Evolutionary conservation across 2,329 filamentous ascomycete genomes (phyloP), one percentile per base, ranked within the genome.

Genomic region (Stenocarpella maydis): DNA sequence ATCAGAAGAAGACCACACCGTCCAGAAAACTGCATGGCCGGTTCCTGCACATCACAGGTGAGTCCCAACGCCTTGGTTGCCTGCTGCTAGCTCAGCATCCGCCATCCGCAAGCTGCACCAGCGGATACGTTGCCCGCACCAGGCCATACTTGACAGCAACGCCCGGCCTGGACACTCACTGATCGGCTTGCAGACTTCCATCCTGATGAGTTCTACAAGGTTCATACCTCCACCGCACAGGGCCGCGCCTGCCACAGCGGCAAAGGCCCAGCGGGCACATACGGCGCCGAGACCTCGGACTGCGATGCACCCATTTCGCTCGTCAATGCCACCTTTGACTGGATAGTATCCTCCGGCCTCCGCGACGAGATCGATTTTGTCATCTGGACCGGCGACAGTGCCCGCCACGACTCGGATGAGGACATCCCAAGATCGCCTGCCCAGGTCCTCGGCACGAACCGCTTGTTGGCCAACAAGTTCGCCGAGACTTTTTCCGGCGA

Each of bases 331-430:
- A 98, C 95, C 0, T 93, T 98, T 77, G 86, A 90, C 76, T 99
- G 95, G 95, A 91, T 99, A 64, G 91, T 98, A 61, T 85, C 89
- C 53, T 86, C 90, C 52, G 91, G 97, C 75, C 77, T 97, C 69
- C 91, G 88, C 77, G 91, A 95, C 77, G 81, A 90, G 4, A 87
- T 98, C 72, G 94, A 98, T 79, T 98, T 98, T 78, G 90, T 97
- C 61, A 84, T 97, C 60, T 97, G 94, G 94, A 97, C 95, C 1
- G 94, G 94, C 73, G 94, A 98, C 79, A 95, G 92, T 39, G 93
- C 92, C 24, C 88, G 94, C 73, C 94, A 98, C 80, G 95, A 97
- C 80, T 95, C 91, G 78, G 94, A 97, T 78, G 92, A 95, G 78
- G 81, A 87, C 58, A 85, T 92, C 41, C 95, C 95, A 15, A 91